A percentile compares a stretch with the other conserved stretches of the same genome.
phyloP scores from a whole-genome alignment of 345 rosid species.

The Schrenkiella parvula region DNA sequence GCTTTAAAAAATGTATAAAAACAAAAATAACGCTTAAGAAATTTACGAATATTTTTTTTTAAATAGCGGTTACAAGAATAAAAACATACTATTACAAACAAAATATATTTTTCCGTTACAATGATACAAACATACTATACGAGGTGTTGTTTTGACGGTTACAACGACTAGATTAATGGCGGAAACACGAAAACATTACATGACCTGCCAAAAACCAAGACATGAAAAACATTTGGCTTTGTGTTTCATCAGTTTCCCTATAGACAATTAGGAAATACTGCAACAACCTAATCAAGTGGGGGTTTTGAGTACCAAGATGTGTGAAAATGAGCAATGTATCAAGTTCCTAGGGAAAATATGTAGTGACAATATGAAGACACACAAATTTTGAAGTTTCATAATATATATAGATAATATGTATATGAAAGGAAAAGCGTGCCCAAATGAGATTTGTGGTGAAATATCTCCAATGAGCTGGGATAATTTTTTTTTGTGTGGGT shows the following conservation, averaged over 20 bases:
- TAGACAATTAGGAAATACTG: neutral
- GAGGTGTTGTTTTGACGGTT: neutral
- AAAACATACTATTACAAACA: neutral
- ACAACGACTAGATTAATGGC: neutral
- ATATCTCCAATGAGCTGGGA: constrained; percentile 9
- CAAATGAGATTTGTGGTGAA: neutral
- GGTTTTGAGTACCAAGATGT: constrained; percentile 17
- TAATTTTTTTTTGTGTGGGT: neutral
- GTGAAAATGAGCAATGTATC: constrained; percentile 23
- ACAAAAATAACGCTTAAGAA: neutral
- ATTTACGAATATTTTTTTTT: too few species aligned
- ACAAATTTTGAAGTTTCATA: neutral
- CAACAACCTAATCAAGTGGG: constrained; percentile 12
- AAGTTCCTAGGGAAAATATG: constrained; percentile 30
- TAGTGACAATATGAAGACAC: neutral
- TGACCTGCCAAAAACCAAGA: constrained; percentile 14
- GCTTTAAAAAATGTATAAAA: neutral
- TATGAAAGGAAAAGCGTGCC: constrained; percentile 14
- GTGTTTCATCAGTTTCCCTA: neutral
- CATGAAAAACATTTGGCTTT: neutral
- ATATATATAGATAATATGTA: neutral
- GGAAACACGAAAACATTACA: constrained; percentile 6
- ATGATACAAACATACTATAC: neutral
- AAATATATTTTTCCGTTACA: too few species aligned
- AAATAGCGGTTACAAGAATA: constrained; percentile 1